Base-by-base conservation (phyloP, 2,329 filamentous ascomycete genomes). In the Aspergillus sclerotialis region DNA sequence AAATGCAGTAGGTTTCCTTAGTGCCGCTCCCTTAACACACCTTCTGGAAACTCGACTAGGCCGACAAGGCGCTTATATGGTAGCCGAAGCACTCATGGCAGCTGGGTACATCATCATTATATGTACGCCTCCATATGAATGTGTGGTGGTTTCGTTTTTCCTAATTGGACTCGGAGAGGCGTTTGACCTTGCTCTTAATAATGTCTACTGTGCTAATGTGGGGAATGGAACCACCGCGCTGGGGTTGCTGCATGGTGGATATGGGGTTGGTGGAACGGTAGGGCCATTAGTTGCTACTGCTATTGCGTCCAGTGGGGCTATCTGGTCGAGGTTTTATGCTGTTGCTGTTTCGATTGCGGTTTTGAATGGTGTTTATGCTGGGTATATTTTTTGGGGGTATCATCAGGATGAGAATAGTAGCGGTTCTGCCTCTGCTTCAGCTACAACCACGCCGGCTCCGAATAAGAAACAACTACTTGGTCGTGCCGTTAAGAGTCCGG, bases 251-350 rank as follows among this genome's bases (percentile, higher is more conserved):
- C 57, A 62, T 39, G 63, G 59, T n/a, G 28, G 45, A 12, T 64
- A 65, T 44, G 81, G 80, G 5, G 45, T 83, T 26, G 80, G 80
- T 25, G 80, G 77, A 28, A 78, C 61, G 0, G 49, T 70, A 16
- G 83, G 78, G 0, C 85, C 86, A 0, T 68, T 93, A 5, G 74
- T 86, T 10, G 85, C 85, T 2, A 93, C 85, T 0, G 71, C 78
- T 0, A 70, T 93, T 48, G 80, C 80, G 1, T 79, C 82, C 0
- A 59, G 67, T 2, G 70, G 72, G 4, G 57, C 75, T 0, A 45
- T 70, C 14, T 92, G 84, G 84, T 79, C 76, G 28, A 69, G 75
- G 12, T 92, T 84, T 65, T 93, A 89, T 55, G 60, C 82, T 27
- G 63, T 93, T 15, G 71, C 75, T 0, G 63, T 89, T 7, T 70